Evolutionary conservation across 1,284 basidiomycete species (phyloP).

Genomic region (Trichosporon ovoides): DNA sequence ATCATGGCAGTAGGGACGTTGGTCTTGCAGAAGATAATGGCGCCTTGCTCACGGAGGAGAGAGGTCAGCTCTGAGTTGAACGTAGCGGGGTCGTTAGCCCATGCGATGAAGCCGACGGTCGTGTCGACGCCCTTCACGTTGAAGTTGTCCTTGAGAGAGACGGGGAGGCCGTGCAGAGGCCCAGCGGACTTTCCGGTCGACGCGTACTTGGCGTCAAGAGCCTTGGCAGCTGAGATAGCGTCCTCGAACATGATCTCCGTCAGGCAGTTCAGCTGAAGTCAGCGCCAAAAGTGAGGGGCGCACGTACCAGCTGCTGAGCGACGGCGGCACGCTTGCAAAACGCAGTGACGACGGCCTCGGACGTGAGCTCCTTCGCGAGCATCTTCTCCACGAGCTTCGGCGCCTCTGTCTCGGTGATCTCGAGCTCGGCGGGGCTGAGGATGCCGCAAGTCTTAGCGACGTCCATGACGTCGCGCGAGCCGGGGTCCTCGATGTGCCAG

Average conservation of each 20-base stretch:
- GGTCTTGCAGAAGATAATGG: constrained; percentile 41
- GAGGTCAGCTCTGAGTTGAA: constrained; percentile 31
- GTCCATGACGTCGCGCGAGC: constrained; percentile 49
- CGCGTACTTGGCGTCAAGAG: constrained; percentile 47
- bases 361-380: constrained; percentile 23
- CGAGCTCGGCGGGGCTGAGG: constrained; percentile 58
- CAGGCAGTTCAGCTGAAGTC: constrained; percentile 48
- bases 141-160: constrained; percentile 49
- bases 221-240: constrained; percentile 46
- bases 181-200: constrained; percentile 47
- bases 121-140: constrained; percentile 46
- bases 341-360: constrained; percentile 46
- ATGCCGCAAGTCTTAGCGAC: constrained; percentile 60
- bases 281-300: background rate
- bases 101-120: constrained; percentile 36
- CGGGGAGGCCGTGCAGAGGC: constrained; percentile 54
- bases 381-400: constrained; percentile 28
- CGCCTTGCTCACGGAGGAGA: constrained; percentile 33
- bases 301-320: constrained; percentile 71
- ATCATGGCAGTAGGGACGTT: constrained; percentile 42
- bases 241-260: constrained; percentile 50
- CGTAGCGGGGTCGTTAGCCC: constrained; percentile 31
- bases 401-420: constrained; percentile 57
- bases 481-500: constrained; percentile 54
- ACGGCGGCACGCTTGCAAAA: constrained; percentile 72